Evolutionary conservation across 768 basidiomycete genomes (phyloP).

Genomic region (Rhodotorula babjevae): DNA sequence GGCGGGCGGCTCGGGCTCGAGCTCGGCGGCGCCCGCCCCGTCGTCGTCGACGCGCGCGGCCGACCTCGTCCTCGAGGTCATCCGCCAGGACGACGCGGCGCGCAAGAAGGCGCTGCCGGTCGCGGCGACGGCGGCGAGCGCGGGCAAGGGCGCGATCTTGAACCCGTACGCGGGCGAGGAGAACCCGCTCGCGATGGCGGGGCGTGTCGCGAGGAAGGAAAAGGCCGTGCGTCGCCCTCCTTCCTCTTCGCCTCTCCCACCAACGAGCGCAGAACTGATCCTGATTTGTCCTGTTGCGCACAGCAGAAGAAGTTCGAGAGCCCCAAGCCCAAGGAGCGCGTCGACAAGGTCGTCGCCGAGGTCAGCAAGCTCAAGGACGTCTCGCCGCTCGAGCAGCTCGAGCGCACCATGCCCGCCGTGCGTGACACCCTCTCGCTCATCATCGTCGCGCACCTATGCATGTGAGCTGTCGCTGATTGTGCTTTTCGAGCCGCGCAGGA

Average conservation of each 20-base stretch:
- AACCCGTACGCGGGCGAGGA: constrained; percentile 32
- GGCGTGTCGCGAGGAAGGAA: constrained; percentile 8
- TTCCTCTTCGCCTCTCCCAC: no score
- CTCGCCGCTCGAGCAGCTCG: constrained; percentile 30
- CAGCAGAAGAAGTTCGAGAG: background rate
- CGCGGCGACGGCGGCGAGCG: background rate
- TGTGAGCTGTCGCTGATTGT: no score
- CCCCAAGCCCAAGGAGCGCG: background rate
- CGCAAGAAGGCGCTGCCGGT: background rate
- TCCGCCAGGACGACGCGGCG: constrained; percentile 17
- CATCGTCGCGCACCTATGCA: background rate
- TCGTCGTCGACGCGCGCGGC: constrained; percentile 14
- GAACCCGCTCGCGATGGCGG: constrained; percentile 1
- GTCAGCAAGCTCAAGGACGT: constrained; percentile 1
- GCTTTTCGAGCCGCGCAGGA: background rate
- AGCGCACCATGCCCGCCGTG: constrained; percentile 37
- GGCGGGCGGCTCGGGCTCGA: constrained; percentile 20
- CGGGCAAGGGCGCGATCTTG: constrained; percentile 13
- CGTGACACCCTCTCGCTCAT: background rate
- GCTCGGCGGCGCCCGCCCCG: background rate
- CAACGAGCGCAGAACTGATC: background rate
- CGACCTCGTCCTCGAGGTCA: constrained; percentile 37
- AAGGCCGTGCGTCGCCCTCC: background rate
- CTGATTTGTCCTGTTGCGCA: no score
- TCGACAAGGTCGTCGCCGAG: background rate